Base-by-base conservation (phyloP, 192 early-diverging fungal genomes). In the Coemansia sp. region DNA sequence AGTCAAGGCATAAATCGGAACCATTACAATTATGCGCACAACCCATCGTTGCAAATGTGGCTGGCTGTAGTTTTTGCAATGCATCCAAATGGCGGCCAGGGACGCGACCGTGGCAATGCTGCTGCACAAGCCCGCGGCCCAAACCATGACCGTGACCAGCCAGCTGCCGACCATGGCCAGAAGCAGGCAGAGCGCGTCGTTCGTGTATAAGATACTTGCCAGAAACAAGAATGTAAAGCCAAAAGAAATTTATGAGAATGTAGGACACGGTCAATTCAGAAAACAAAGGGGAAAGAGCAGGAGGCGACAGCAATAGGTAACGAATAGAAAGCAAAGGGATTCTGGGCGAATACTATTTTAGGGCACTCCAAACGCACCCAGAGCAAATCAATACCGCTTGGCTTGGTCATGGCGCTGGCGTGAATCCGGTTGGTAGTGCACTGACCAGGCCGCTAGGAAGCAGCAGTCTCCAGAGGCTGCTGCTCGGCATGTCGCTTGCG, bases 1-100 rank as follows among this genome's bases (percentile, higher is more conserved):
- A 5, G 91, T 87, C 17, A 95, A 63, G 21, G 88, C 90, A 57
- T 92, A 96, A 22, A 96, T 81, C 5, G 94, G 94, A 6, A 93
- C 90, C 80, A 83, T 85, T 65, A 79, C 68, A 8, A 82, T 60
- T 32, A 88, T 81, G 29, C 84, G 82, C 31, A 88, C 82, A 14
- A 86, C 80, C 63, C 84, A 81, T 9, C 88, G 72, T 68, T 91
- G 89, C 48, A 78, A 60, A 27, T 68, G 56, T 57, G 78, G 78
- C 53, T 80, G 78, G 51, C 64, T 63, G 60, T 75, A 80, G 43
- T 65, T 56, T 33, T 80, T 80, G 64, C 71, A 73, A 53, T 80
- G 78, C 27, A 64, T 52, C 78, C 78, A 80, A 36, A 71, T 58
- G 11, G 71, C 68, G 19, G 38, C 63, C 26, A 71, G 36, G n/a